These are phyloP conservation scores for Paramarasmius palmivorus DNA, from an alignment of 1,284 basidiomycete species.

Conservation along the genomic window DNA sequence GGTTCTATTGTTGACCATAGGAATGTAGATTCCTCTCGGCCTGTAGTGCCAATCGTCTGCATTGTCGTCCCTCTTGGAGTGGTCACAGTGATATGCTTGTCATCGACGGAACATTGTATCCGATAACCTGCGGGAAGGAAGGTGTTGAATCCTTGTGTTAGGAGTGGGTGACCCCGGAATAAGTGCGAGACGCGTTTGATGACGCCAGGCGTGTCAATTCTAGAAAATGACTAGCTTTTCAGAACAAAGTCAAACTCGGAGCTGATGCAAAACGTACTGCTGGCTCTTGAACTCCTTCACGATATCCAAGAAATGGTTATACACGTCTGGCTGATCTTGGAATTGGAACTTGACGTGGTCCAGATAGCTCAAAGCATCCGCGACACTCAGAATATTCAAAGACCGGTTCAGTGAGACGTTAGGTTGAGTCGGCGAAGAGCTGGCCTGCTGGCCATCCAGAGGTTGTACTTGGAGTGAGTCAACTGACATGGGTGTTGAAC, in stretches of 20 bases:
- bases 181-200: not conserved
- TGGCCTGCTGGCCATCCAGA: too few species aligned
- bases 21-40: conserved; percentile 32
- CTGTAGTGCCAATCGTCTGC: conserved; percentile 44
- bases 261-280: not conserved
- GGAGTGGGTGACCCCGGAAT: not conserved
- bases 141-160: not conserved
- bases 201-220: not conserved
- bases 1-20: conserved; percentile 33
- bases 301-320: not conserved
- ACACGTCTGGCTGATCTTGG: not conserved
- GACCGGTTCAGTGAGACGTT: too few species aligned
- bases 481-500: too few species aligned
- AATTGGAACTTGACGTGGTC: not conserved
- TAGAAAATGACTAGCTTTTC: not conserved
- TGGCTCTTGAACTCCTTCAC: conserved; percentile 1
- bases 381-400: too few species aligned
- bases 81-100: conserved; percentile 77
- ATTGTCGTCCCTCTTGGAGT: conserved; percentile 65
- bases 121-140: conserved; percentile 1
- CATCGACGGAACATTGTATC: conserved; percentile 64
- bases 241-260: not conserved
- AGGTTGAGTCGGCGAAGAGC: too few species aligned
- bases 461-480: too few species aligned
- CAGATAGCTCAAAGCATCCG: not conserved